Evolutionary conservation across 176 grass and related monocot genomes (phyloP).

Genomic region (Ensete ventricosum): DNA sequence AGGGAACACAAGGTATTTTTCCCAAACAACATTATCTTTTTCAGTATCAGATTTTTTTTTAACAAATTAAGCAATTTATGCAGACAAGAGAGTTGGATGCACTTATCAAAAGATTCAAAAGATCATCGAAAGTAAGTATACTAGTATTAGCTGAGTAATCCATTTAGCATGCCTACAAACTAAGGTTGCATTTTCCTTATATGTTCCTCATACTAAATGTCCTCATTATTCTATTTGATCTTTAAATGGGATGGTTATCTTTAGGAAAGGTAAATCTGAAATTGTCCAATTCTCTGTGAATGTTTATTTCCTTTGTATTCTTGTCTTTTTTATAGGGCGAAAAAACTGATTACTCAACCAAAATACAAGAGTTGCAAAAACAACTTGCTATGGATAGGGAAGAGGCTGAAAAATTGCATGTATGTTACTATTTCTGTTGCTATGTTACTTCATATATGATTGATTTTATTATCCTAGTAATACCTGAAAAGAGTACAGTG

Average conservation of each 20-base stretch:
- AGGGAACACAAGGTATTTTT: slow-evolving; percentile 64
- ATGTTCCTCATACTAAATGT: too few relatives aligned
- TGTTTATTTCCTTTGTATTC: slow-evolving; percentile 15
- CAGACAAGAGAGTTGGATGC: slow-evolving; percentile 86
- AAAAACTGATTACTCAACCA: slow-evolving; percentile 77
- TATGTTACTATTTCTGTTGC: slow-evolving; percentile 5
- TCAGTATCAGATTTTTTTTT: not conserved
- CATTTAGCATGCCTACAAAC: too few relatives aligned
- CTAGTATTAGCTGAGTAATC: not conserved
- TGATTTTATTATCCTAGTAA: not conserved
- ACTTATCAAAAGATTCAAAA: slow-evolving; percentile 73
- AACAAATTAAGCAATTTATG: slow-evolving; percentile 21
- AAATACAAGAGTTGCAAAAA: slow-evolving; percentile 94
- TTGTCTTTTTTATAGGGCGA: slow-evolving; percentile 42
- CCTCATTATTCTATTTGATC: too few relatives aligned
- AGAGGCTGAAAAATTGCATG: slow-evolving; percentile 84
- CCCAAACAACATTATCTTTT: not conserved
- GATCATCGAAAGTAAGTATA: slow-evolving; percentile 63
- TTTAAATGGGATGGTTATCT: not conserved
- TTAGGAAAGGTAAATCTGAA: not conserved
- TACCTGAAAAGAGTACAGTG: not conserved
- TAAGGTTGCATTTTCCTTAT: too few relatives aligned
- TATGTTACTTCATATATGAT: not conserved
- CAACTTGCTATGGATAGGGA: slow-evolving; percentile 83
- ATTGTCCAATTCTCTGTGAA: slow-evolving; percentile 8